Evolutionary conservation across 2,329 filamentous ascomycete genomes (phyloP).

Genomic region (Talaromyces marneffei): DNA sequence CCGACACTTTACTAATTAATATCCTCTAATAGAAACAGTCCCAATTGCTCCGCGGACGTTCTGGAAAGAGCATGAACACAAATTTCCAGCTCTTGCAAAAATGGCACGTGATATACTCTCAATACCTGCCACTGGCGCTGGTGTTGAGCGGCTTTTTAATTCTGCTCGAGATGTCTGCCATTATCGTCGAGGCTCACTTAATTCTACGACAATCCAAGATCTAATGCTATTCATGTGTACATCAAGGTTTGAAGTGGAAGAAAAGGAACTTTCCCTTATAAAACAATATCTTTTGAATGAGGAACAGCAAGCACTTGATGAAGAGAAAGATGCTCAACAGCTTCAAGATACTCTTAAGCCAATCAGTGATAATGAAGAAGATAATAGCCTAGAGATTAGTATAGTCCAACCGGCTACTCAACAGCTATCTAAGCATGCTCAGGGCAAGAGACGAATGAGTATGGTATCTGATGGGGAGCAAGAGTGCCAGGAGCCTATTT

Average conservation of each 20-base stretch:
- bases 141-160: slow-evolving; percentile 13
- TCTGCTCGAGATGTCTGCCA: slow-evolving; percentile 12
- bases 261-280: not conserved
- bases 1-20: not conserved
- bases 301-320: not conserved
- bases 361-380: not conserved
- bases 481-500: too few species aligned
- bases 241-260: slow-evolving; percentile 5
- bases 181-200: slow-evolving; percentile 4
- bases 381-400: not conserved
- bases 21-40: not conserved
- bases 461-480: too few species aligned
- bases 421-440: too few species aligned
- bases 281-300: not conserved
- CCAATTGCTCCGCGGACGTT: not conserved
- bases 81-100: slow-evolving; percentile 1
- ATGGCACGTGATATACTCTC: slow-evolving; percentile 2
- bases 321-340: not conserved
- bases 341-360: not conserved
- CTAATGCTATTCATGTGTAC: slow-evolving; percentile 12
- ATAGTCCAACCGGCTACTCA: too few species aligned
- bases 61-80: slow-evolving; percentile 1
- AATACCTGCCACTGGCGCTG: not conserved
- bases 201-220: not conserved
- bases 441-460: too few species aligned